Evolutionary conservation across 331 rosid species (phyloP).

Genomic region (Quercus lobata): DNA sequence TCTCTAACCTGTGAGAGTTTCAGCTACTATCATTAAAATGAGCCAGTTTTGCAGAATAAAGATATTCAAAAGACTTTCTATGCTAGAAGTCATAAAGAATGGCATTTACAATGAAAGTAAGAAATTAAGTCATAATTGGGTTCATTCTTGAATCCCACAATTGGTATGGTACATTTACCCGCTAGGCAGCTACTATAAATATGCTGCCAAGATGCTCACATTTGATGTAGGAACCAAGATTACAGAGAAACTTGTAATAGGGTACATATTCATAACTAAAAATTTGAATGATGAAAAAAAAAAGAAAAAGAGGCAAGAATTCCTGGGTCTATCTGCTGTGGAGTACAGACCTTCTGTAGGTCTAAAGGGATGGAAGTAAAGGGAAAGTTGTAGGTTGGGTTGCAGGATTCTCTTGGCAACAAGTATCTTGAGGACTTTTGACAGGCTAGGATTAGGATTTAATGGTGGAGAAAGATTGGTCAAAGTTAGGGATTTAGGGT

Average conservation of each 20-base stretch:
- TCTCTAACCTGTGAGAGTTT: slow-evolving; percentile 74
- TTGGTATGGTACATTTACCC: neutral
- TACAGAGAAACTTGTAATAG: neutral
- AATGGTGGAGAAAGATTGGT: no score
- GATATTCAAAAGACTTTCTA: neutral
- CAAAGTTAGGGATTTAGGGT: no score
- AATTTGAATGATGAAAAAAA: no score
- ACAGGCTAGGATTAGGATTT: no score
- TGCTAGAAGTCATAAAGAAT: no score
- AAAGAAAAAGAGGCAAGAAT: neutral
- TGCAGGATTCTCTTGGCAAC: no score
- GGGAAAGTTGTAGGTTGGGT: no score
- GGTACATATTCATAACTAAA: no score
- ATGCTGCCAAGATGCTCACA: neutral
- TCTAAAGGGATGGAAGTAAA: neutral
- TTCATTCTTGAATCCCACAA: neutral
- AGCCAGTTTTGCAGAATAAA: neutral
- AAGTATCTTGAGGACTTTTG: no score
- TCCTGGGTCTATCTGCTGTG: neutral
- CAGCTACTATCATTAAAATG: slow-evolving; percentile 14
- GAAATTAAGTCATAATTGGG: neutral
- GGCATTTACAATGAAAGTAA: no score
- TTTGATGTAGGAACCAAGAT: neutral
- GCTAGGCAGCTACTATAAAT: neutral
- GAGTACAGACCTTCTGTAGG: neutral